These are phyloP conservation scores for Porphyrellus sp. DNA, from an alignment of 1,284 basidiomycete genomes.

Conservation along the genomic window DNA sequence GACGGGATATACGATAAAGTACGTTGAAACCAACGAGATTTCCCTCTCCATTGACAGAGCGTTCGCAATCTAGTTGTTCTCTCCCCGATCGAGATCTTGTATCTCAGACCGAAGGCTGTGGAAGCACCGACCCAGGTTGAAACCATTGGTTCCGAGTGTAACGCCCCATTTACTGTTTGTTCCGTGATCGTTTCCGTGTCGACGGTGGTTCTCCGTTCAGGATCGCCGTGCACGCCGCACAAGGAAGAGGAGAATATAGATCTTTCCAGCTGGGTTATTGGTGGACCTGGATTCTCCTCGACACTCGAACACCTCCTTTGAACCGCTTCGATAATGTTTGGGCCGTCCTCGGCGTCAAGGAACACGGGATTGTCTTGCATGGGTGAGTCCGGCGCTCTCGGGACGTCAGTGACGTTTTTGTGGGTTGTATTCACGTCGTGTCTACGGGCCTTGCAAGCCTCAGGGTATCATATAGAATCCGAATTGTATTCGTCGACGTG, in stretches of 20 bases:
- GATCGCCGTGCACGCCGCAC: not conserved
- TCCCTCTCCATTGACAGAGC: no score
- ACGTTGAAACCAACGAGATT: no score
- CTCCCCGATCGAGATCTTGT: no score
- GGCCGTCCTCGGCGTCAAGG: not conserved
- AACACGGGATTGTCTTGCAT: not conserved
- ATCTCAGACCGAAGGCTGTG: no score
- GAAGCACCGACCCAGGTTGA: no score
- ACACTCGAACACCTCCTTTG: not conserved
- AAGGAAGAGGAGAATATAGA: not conserved
- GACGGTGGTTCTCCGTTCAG: not conserved
- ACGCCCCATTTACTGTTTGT: no score
- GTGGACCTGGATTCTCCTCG: not conserved
- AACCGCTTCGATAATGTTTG: no score
- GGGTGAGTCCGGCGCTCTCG: not conserved
- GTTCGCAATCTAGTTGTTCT: no score
- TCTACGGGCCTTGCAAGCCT: no score
- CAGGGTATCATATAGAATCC: not conserved
- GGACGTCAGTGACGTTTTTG: not conserved
- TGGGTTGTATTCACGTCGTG: not conserved
- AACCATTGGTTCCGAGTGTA: no score
- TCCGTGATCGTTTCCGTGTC: not conserved
- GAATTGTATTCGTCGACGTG: not conserved
- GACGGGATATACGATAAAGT: no score
- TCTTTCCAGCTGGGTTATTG: not conserved